Base-by-base conservation (phyloP, 345 rosid species). In the Limnanthes douglasii region DNA sequence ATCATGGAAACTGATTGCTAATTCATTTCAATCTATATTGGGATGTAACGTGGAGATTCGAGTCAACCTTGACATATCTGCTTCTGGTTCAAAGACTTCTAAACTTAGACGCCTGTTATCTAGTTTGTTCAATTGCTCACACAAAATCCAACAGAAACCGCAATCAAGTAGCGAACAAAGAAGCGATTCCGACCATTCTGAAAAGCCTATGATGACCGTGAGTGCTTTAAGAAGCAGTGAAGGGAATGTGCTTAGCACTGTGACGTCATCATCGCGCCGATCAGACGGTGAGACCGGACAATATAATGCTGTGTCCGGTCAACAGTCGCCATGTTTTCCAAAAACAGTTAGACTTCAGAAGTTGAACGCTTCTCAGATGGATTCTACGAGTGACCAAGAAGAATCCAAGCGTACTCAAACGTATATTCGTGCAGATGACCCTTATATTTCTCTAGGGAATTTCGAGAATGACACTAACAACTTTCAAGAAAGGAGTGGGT, bases 1-100 rank as follows among this genome's bases (percentile, higher is more conserved):
- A 58, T 79, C 95, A 24, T 90, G 98, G 98, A 90, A 90, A 61
- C 27, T 42, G 29, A 90, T 90, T 29, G 98, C 98, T 46, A 79
- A 73, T 48, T 66, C 72, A 8, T 76, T 90, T 51, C 98, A 80
- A 54, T 60, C 70, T 13, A 46, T 72, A 43, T 48, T 90, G 46
- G 95, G 95, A 15, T 57, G 78, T 45, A 90, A 84, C n/a, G 79
- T 90, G 23, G 98, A 90, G 63, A 75, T 90, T 21, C 64, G 83
- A 36, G 60, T 84, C 53, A 73, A 71, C 59, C 76, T 73, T 43
- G 64, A 62, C 16, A 61, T 64, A 18, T 51, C 64, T 44, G 59
- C 60, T 16, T 65, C 72, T 0, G 50, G 38, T n/a, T 64, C 64
- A 8, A 79, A 65, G 64, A 27, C 54, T 54, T 37, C 57, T 16